Evolutionary conservation across 1,284 basidiomycete genomes (phyloP).

Genomic region (Ustilago loliicola): DNA sequence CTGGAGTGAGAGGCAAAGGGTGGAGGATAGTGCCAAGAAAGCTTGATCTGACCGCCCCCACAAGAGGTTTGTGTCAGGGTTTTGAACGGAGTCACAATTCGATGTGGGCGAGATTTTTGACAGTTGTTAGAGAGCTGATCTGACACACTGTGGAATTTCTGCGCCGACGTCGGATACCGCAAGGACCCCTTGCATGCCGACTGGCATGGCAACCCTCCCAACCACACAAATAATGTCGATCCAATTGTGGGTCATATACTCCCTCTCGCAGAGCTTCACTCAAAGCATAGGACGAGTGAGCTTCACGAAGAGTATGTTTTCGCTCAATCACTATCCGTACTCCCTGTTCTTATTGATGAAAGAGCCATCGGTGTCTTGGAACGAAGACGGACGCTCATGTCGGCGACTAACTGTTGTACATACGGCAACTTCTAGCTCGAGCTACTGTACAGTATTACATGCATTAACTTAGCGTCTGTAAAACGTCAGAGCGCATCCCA

Average conservation of each 20-base stretch:
- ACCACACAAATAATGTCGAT: too few relatives aligned
- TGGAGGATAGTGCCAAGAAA: not conserved
- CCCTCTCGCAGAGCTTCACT: too few relatives aligned
- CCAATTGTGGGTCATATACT: too few relatives aligned
- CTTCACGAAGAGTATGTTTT: too few relatives aligned
- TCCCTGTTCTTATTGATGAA: too few relatives aligned
- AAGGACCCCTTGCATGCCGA: conserved; percentile 3
- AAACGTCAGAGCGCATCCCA: not conserved
- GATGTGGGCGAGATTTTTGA: not conserved
- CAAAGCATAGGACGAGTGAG: too few relatives aligned
- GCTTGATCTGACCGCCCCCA: conserved; percentile 5
- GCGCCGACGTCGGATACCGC: not conserved
- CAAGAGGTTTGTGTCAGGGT: not conserved
- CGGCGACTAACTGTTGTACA: not conserved
- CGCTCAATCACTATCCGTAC: too few relatives aligned
- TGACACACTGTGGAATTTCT: not conserved
- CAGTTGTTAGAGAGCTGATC: not conserved
- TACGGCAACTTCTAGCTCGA: not conserved
- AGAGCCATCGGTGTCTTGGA: not conserved
- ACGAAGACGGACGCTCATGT: not conserved
- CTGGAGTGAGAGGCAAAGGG: not conserved
- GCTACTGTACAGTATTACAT: too few relatives aligned
- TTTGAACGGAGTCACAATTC: not conserved
- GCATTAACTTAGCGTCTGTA: not conserved
- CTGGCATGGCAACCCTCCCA: not conserved